Base-by-base conservation (phyloP, 345 rosid species). In the Eucalyptus camaldulensis region DNA sequence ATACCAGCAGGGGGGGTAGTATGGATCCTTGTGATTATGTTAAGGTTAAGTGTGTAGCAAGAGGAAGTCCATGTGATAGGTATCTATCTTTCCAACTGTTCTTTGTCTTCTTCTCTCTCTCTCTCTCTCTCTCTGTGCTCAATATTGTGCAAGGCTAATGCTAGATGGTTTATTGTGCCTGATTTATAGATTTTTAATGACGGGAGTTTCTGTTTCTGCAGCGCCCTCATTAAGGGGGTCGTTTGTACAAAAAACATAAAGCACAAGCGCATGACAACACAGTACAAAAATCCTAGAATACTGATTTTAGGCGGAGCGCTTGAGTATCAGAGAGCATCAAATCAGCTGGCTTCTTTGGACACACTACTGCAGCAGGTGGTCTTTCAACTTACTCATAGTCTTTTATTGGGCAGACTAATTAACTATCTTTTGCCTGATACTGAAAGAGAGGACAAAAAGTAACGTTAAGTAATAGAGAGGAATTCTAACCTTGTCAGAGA, bases 231-330 rank as follows among this genome's bases (percentile, higher is more conserved):
- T 90, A 94, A 93, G 94, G 99, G 99, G 87, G 92, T 98, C 86
- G 99, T 97, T 91, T 98, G 99, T 92, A 96, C 99, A 87, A 98
- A 98, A 95, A 98, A 98, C 91, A 92, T 97, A 92, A 98, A 95
- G 93, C 99, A 98, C 92, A 98, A 98, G 92, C 98, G 99, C 90
- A 98, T 98, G 99, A 98, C 92, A 54, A 92, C 99, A n/a, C 99
- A 97, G 88, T 96, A 96, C 96, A 97, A 94, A 93, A 96, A 94
- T 88, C 99, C 99, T 76, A 93, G 95, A 90, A 87, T 98, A 90
- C 94, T 98, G 91, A 95, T 98, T 90, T 91, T 98, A 92, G 98
- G 96, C 50, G 99, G 99, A 87, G 96, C 99, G 49, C 97, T 98
- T 3, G 99, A 97, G 91, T 96, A 93, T 93, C 99, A 95, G 89